phyloP scores from a whole-genome alignment of 225 moss, liverwort and hornwort genomes.

The Asterella californica region DNA sequence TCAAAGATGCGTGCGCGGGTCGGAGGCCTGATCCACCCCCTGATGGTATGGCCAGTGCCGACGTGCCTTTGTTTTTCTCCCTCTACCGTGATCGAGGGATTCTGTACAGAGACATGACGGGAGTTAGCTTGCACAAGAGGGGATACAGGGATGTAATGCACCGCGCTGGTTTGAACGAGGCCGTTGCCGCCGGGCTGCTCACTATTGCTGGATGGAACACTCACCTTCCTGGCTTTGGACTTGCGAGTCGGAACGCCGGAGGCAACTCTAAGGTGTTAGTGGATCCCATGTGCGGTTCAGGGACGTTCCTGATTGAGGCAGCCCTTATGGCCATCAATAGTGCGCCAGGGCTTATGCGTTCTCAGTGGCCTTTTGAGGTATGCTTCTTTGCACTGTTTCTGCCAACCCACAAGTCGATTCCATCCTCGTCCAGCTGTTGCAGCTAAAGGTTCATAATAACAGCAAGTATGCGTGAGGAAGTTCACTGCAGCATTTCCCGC shows the following conservation, averaged over 20 bases:
- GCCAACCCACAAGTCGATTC: background rate
- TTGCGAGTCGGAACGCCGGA: slow-evolving; percentile 43
- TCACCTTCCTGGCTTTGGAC: slow-evolving; percentile 52
- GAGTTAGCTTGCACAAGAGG: slow-evolving; percentile 61
- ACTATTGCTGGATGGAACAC: slow-evolving; percentile 86
- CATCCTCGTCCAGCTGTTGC: too few relatives aligned
- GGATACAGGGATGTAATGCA: slow-evolving; percentile 73
- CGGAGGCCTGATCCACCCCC: slow-evolving; percentile 60
- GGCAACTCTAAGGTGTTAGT: slow-evolving; percentile 47
- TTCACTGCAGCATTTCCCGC: too few relatives aligned
- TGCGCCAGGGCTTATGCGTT: slow-evolving; percentile 79
- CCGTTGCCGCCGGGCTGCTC: slow-evolving; percentile 75
- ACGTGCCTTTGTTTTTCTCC: slow-evolving; percentile 61
- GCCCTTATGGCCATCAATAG: slow-evolving; percentile 76
- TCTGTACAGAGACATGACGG: slow-evolving; percentile 77
- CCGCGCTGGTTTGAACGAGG: slow-evolving; percentile 62
- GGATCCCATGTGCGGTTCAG: slow-evolving; percentile 92
- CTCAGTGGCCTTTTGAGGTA: slow-evolving; percentile 89
- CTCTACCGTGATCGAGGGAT: slow-evolving; percentile 55
- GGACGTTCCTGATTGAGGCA: slow-evolving; percentile 80
- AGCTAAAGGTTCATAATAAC: background rate
- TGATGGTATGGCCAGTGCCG: slow-evolving; percentile 40
- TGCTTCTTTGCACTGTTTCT: background rate
- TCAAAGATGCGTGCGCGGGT: slow-evolving; percentile 59
- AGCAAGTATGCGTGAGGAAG: background rate